Evolutionary conservation across 78 protist genomes (phyloP).

Genomic region (Dictyostelium capitatum): DNA sequence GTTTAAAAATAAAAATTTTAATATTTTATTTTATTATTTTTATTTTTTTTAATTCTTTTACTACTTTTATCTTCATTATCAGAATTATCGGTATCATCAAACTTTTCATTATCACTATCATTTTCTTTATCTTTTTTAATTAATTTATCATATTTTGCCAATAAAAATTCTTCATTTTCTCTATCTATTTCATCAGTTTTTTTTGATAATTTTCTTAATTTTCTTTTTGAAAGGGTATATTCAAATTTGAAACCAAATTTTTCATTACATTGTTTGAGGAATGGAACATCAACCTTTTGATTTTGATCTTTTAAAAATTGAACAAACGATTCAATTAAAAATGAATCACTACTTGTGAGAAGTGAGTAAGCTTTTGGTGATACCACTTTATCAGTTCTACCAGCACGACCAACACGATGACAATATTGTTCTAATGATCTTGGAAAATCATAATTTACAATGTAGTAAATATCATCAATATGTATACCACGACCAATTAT

Average conservation of each 20-base stretch:
- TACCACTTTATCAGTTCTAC: slow-evolving; percentile 86
- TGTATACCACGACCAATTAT: slow-evolving; percentile 62
- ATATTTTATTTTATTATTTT: too few species aligned
- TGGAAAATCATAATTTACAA: slow-evolving; percentile 61
- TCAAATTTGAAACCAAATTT: slow-evolving; percentile 10
- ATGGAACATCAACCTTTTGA: slow-evolving; percentile 3
- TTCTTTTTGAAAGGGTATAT: slow-evolving; percentile 10
- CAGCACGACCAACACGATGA: slow-evolving; percentile 93
- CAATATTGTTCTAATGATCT: slow-evolving; percentile 71
- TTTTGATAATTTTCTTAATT: neutral
- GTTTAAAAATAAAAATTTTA: too few species aligned
- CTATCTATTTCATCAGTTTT: neutral
- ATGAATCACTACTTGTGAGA: neutral
- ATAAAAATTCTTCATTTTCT: neutral
- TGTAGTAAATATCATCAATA: slow-evolving; percentile 61
- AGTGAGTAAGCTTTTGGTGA: neutral
- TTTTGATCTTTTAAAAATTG: slow-evolving; percentile 10
- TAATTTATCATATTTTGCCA: slow-evolving; percentile 5
- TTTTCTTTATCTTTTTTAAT: slow-evolving; percentile 3
- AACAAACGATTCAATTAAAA: neutral
- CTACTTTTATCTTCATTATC: too few species aligned
- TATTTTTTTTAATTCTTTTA: too few species aligned
- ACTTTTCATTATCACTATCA: slow-evolving; percentile 7
- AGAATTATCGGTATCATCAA: too few species aligned
- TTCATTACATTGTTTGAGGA: slow-evolving; percentile 34